Percentiles rank a stretch among this genome's conserved stretches.
Evolutionary conservation across 108 stramenopile genomes (phyloP).

Genomic region (Schizochytrium sp.): DNA sequence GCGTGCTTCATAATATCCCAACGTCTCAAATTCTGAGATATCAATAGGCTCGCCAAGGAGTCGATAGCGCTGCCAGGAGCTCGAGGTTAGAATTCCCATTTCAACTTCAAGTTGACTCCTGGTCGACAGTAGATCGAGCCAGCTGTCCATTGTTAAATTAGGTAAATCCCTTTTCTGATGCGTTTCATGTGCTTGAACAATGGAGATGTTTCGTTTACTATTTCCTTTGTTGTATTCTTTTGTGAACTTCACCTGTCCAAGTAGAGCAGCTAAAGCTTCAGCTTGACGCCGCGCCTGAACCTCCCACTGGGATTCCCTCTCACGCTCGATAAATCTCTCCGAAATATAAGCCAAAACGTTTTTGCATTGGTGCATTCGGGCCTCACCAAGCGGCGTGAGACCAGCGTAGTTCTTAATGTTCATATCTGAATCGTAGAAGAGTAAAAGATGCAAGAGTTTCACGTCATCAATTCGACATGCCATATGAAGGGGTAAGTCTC

Average conservation of each 20-base stretch:
- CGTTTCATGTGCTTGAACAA: not conserved
- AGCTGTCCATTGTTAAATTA: not conserved
- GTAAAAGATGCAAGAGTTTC: slow-evolving; percentile 17
- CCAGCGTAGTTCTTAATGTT: slow-evolving; percentile 33
- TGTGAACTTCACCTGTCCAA: slow-evolving; percentile 42
- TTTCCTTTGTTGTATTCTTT: not conserved
- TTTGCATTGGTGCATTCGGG: not conserved
- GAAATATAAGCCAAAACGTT: slow-evolving; percentile 1
- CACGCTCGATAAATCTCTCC: slow-evolving; percentile 37
- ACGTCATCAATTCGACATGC: slow-evolving; percentile 26
- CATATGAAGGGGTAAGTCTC: slow-evolving; percentile 24
- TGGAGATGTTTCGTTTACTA: not conserved
- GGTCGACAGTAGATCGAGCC: slow-evolving; percentile 10
- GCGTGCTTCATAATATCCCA: not conserved
- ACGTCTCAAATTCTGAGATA: not conserved
- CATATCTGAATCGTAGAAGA: slow-evolving; percentile 46
- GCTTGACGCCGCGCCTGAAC: slow-evolving; percentile 4
- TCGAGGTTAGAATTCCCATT: slow-evolving; percentile 20
- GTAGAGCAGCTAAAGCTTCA: slow-evolving; percentile 5
- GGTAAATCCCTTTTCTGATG: not conserved
- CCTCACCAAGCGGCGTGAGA: slow-evolving; percentile 44
- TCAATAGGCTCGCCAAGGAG: slow-evolving; percentile 10
- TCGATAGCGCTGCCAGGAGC: slow-evolving; percentile 3
- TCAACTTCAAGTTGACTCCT: slow-evolving; percentile 47
- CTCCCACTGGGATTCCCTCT: slow-evolving; percentile 50